A percentile compares a stretch with the other conserved stretches of the same genome.
Evolutionary conservation across 176 grass and related monocot species (phyloP).

Genomic region (Pharus latifolius): DNA sequence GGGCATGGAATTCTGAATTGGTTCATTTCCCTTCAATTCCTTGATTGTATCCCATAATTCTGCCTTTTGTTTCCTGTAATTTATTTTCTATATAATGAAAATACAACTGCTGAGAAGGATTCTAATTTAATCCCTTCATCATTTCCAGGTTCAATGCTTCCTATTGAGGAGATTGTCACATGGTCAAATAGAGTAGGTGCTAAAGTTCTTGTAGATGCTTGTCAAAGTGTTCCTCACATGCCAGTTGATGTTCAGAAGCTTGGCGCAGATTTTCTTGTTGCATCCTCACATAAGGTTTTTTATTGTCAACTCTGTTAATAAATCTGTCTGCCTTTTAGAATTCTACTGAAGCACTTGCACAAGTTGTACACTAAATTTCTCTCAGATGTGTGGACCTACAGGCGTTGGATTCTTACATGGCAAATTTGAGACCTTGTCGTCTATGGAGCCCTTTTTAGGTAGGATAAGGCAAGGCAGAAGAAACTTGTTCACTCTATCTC

Average conservation of each 20-base stretch:
- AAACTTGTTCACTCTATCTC: not conserved
- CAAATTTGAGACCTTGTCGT: constrained; percentile 65
- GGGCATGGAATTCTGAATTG: not conserved
- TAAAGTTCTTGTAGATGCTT: constrained; percentile 95
- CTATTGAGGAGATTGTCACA: constrained; percentile 73
- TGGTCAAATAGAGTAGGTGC: constrained; percentile 70
- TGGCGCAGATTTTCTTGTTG: constrained; percentile 86
- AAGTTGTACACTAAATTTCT: constrained; percentile 51
- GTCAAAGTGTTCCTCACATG: constrained; percentile 95
- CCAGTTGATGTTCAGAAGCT: constrained; percentile 91
- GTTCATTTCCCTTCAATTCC: not conserved
- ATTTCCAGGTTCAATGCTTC: constrained; percentile 63
- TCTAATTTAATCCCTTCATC: not conserved
- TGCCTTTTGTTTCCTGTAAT: not conserved
- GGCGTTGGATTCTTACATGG: constrained; percentile 76
- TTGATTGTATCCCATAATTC: not conserved
- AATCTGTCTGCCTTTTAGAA: constrained; percentile 1
- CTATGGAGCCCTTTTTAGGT: constrained; percentile 96
- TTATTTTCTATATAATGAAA: not conserved
- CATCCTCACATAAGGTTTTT: constrained; percentile 94
- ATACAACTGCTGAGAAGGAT: not conserved
- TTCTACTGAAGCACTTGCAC: not conserved
- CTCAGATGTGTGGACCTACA: constrained; percentile 99
- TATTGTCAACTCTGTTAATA: not conserved
- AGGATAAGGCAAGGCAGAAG: not conserved